Evolutionary conservation across 1,284 basidiomycete genomes (phyloP), one percentile per base, ranked within the genome.

Genomic region (Sanghuangporus sanghuang): DNA sequence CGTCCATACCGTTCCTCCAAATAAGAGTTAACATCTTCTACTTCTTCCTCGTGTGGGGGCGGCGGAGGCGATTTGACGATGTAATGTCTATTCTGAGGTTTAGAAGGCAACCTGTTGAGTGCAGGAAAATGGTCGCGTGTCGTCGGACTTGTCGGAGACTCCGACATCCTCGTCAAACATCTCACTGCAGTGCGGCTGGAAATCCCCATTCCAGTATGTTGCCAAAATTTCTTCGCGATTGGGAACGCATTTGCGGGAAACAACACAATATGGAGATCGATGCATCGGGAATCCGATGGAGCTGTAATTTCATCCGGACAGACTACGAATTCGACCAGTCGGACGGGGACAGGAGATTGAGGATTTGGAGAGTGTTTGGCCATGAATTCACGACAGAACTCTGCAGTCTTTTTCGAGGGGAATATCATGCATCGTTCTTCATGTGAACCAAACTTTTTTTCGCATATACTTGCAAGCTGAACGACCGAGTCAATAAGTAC

Each of bases 1-100:
- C 97, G 86, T 0, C 95, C 96, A 69, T 98, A 99, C 21, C 96
- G 87, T 75, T 99, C 96, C 74, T 99, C 97, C 44, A 99, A 80
- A 69, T 91, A 91, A 21, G 77, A 76, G 4, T 72, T 72, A 27
- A 36, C 67, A 23, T 65, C 57, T n/a, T 68, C 66, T 1, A 64
- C 59, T 1, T 54, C 65, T 39, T 35, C 50, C 39, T 40, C 50
- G 16, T 49, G 44, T 4, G 44, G 1, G 7, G 71, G 68, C 49
- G 54, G 66, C 67, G 57, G 67, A 7, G 68, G 64, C 38, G 72
- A 65, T 68, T 81, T 83, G 44, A 80, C 79, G 0, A 82, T 81
- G 72, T 92, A 92, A 70, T 90, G 83, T 66, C 79, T 82, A 72
- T 91, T 87, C 9, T 56, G 76, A 72, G 56, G 80, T 70, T 75